Percentiles rank a stretch among this genome's conserved stretches.
phyloP scores from a whole-genome alignment of 495 filamentous ascomycete species.

The Acidomyces sp. region DNA sequence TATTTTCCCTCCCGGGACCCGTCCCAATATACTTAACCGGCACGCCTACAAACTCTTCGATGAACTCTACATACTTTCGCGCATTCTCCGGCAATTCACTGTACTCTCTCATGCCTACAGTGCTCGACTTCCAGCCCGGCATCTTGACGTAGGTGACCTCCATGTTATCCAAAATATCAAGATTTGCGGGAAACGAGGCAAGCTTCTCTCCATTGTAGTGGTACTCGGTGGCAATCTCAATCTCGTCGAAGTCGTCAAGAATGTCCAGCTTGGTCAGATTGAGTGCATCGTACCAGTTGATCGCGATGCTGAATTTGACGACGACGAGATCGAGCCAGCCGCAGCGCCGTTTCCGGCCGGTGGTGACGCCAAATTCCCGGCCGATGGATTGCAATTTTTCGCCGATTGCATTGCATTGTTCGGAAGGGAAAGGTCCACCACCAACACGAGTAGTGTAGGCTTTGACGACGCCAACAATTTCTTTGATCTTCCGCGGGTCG shows the following conservation, averaged over 20 bases:
- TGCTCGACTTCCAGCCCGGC: conserved; percentile 64
- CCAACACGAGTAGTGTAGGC: conserved; percentile 58
- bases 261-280: conserved; percentile 88
- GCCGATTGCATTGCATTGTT: conserved; percentile 54
- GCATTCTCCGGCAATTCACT: conserved; percentile 65
- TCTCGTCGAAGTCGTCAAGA: conserved; percentile 66
- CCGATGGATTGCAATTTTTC: conserved; percentile 52
- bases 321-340: conserved; percentile 88
- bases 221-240: conserved; percentile 70
- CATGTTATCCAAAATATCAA: conserved; percentile 45
- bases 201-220: conserved; percentile 40
- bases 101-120: conserved; percentile 46
- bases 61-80: conserved; percentile 59
- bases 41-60: conserved; percentile 62
- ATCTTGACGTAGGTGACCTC: conserved; percentile 59
- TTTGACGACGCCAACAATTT: conserved; percentile 76
- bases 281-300: conserved; percentile 37
- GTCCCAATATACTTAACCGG: conserved; percentile 66
- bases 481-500: conserved; percentile 40
- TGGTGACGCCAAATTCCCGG: conserved; percentile 66
- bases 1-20: conserved; percentile 57
- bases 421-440: conserved; percentile 73
- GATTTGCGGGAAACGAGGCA: conserved; percentile 53
- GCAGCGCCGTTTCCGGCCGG: conserved; percentile 69
- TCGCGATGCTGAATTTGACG: conserved; percentile 49